Evolutionary conservation across 495 filamentous ascomycete genomes (phyloP), one percentile per base, ranked within the genome.

Genomic region (Neurospora sp.): DNA sequence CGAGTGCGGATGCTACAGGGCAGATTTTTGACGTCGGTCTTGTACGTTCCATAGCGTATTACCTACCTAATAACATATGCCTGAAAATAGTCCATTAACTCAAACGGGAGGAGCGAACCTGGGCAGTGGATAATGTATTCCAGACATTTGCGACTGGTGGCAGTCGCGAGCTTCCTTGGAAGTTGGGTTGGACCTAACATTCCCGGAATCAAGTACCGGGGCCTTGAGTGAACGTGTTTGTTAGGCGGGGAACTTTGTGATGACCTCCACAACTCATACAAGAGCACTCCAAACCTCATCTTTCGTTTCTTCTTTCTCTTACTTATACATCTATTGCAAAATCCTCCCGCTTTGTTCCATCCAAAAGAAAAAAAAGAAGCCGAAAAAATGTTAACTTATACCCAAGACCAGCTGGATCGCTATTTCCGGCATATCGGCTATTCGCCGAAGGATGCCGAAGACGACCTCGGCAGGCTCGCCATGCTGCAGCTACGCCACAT

Each of bases 401-500:
- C 78, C 6, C 37, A 72, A 27, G 74, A 77, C 2, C 80, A 82
- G 16, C 73, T 82, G 66, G 27, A 49, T 14, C 74, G 71, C 14
- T 82, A 87, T 39, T 83, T 87, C 1, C 71, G 84, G 31, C 77
- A 78, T 46, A 82, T 93, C 31, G 90, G 84, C 4, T 77, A 74
- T 35, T 35, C 70, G 11, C 35, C 38, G 23, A 60, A 18, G 70
- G 66, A 66, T 42, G 23, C 9, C 40, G 54, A 62, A 2, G 76
- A 75, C 27, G 74, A 80, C 10, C 75, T 84, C 7, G 73, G 39
- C 10, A 81, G 79, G 66, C 81, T 90, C 8, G 72, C 74, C 18
- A 70, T 75, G 5, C 79, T 91, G 11, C 80, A 87, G 42, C 77
- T 77, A 23, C 81, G 86, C 54, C 89, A 90, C 70, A 83, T 93